Evolutionary conservation across 768 basidiomycete species (phyloP).

Genomic region (Termitomyces sp.): DNA sequence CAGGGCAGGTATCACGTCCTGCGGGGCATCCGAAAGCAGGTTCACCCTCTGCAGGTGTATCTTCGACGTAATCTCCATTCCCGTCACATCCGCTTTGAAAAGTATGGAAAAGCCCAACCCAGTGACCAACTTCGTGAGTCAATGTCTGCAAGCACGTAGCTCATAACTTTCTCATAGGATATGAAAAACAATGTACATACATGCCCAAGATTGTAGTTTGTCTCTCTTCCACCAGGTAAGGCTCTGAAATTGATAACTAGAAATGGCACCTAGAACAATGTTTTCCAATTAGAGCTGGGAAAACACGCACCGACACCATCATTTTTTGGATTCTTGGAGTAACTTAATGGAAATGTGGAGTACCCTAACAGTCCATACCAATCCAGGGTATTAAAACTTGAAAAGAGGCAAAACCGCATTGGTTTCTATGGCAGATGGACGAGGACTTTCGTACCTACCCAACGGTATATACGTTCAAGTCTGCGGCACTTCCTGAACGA

Average conservation of each 20-base stretch:
- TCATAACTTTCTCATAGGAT: conserved; percentile 1
- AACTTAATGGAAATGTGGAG: conserved; percentile 46
- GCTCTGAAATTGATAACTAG: conserved; percentile 32
- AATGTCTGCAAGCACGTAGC: conserved; percentile 28
- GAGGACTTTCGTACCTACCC: conserved; percentile 30
- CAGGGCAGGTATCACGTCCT: conserved; percentile 30
- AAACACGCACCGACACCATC: conserved; percentile 37
- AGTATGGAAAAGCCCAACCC: conserved; percentile 56
- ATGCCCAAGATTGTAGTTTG: conserved; percentile 39
- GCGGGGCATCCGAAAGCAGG: conserved; percentile 38
- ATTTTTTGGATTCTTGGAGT: conserved; percentile 32
- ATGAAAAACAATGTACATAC: conserved; percentile 16
- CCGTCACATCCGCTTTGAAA: conserved; percentile 47
- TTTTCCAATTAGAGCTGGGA: not conserved
- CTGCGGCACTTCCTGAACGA: conserved; percentile 32
- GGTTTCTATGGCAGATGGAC: not conserved
- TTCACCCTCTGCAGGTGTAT: conserved; percentile 43
- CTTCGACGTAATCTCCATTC: conserved; percentile 38
- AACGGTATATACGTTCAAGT: conserved; percentile 50
- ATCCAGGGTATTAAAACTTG: not conserved
- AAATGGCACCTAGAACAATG: not conserved
- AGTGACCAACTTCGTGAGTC: conserved; percentile 58
- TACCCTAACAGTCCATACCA: conserved; percentile 45
- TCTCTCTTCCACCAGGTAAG: conserved; percentile 37
- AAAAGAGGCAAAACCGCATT: not conserved